Conservation (phyloP, 805 yeast species). For the Zygotorulaspora danielsina region DNA sequence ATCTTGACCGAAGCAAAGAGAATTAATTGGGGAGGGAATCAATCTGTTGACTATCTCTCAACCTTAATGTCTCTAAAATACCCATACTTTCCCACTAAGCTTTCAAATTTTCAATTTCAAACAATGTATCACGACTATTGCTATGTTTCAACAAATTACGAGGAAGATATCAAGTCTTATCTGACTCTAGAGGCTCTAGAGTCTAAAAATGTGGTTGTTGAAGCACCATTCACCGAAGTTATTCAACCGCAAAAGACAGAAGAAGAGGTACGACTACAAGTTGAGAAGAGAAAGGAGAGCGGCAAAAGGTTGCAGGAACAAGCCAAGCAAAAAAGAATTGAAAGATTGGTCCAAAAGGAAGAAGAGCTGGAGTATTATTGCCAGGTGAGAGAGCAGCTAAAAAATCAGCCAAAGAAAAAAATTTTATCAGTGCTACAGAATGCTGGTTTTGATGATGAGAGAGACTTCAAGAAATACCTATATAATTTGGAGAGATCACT, state of each 20-base stretch:
- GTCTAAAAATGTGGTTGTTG: conserved; percentile 67
- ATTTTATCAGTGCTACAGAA: conserved; percentile 51
- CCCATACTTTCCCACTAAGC: conserved; percentile 82
- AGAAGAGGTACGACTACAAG: conserved; percentile 72
- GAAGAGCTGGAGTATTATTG: conserved; percentile 72
- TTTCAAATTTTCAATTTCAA: conserved; percentile 60
- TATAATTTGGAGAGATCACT: conserved; percentile 62
- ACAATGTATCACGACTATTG: conserved; percentile 70
- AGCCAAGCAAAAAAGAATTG: conserved; percentile 78
- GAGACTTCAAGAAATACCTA: conserved; percentile 65
- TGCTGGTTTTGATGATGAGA: conserved; percentile 75
- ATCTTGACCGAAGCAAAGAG: conserved; percentile 65
- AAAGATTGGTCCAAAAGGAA: conserved; percentile 74
- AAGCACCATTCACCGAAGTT: conserved; percentile 71
- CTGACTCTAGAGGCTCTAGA: conserved; percentile 63
- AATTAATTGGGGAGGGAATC: conserved; percentile 89
- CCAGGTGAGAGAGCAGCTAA: conserved; percentile 50
- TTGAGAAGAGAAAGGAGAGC: conserved; percentile 76
- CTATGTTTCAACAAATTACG: conserved; percentile 67
- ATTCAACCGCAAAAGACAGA: conserved; percentile 70
- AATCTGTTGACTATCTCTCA: conserved; percentile 58
- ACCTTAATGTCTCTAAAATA: conserved; percentile 71
- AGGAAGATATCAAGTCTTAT: conserved; percentile 52
- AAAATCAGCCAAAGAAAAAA: conserved; percentile 48
- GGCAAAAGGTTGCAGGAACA: conserved; percentile 90